Percentiles rank a stretch among this genome's conserved stretches.
phyloP scores from a whole-genome alignment of 139 green algal species.

The Monoraphidium neglectum region DNA sequence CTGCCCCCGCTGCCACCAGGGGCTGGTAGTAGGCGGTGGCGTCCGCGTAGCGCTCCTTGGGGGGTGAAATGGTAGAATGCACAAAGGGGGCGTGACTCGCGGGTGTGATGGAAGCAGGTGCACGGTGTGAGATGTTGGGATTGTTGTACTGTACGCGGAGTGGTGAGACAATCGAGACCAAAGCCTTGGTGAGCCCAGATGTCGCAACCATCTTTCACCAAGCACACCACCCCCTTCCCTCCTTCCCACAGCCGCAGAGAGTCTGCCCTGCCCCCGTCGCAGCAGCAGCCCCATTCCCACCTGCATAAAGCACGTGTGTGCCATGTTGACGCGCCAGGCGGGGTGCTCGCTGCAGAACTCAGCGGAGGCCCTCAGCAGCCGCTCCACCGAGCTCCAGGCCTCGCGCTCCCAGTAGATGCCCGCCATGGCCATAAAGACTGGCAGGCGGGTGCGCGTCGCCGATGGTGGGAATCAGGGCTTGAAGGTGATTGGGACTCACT shows the following conservation, averaged over 20 bases:
- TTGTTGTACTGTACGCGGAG: too few relatives aligned
- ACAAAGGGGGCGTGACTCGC: too few relatives aligned
- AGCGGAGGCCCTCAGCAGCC: conserved; percentile 73
- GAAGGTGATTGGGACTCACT: too few relatives aligned
- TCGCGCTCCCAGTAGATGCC: conserved; percentile 84
- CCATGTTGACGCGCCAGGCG: conserved; percentile 88
- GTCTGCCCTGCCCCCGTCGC: too few relatives aligned
- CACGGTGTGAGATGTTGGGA: too few relatives aligned
- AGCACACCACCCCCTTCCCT: too few relatives aligned
- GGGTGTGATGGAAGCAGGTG: too few relatives aligned
- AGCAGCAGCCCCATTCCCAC: conserved; percentile 11
- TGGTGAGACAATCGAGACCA: too few relatives aligned
- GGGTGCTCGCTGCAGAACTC: conserved; percentile 90
- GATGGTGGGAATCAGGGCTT: too few relatives aligned
- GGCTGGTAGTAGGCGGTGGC: conserved; percentile 71
- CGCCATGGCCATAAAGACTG: conserved; percentile 76
- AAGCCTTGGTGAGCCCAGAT: too few relatives aligned
- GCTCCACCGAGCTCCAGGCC: conserved; percentile 72
- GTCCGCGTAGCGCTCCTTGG: conserved; percentile 2
- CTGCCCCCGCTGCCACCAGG: conserved; percentile 61
- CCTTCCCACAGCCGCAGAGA: too few relatives aligned
- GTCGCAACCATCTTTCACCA: too few relatives aligned
- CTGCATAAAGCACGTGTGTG: conserved; percentile 89
- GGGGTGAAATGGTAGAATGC: background rate
- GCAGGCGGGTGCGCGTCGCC: background rate